phyloP scores from a whole-genome alignment of 495 filamentous ascomycete species.

The Daldinia decipiens region DNA sequence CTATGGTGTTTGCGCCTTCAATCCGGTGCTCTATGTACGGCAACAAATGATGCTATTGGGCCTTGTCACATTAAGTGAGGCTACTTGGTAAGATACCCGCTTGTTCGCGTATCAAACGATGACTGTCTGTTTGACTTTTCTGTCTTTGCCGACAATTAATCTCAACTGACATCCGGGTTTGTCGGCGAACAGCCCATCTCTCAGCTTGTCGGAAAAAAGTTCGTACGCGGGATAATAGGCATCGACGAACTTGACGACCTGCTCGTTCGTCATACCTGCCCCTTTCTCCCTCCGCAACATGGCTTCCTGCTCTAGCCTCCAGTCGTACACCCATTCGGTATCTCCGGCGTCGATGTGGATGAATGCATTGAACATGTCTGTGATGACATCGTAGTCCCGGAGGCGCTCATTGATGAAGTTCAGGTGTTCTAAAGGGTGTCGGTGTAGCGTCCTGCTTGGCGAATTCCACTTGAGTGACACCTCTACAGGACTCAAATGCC shows the following conservation, averaged over 20 bases:
- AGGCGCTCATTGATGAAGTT: constrained; percentile 77
- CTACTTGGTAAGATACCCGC: constrained; percentile 42
- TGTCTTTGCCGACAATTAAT: constrained; percentile 73
- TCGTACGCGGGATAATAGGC: constrained; percentile 72
- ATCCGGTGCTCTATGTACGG: constrained; percentile 11
- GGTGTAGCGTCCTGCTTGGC: constrained; percentile 62
- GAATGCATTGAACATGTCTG: constrained; percentile 79
- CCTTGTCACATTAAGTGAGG: constrained; percentile 16
- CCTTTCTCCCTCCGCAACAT: constrained; percentile 68
- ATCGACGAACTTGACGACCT: constrained; percentile 64
- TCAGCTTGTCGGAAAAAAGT: constrained; percentile 75
- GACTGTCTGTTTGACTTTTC: constrained; percentile 68
- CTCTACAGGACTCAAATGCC: constrained; percentile 64
- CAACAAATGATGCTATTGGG: constrained; percentile 11
- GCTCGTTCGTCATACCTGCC: constrained; percentile 75
- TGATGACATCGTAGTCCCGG: constrained; percentile 75
- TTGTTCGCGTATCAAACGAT: constrained; percentile 57
- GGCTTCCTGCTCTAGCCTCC: constrained; percentile 85
- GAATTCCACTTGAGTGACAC: constrained; percentile 65
- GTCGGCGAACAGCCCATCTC: constrained; percentile 68
- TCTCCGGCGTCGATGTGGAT: constrained; percentile 90
- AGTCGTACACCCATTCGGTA: constrained; percentile 81
- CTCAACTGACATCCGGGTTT: constrained; percentile 70
- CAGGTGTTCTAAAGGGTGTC: constrained; percentile 73
- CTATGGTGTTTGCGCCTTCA: constrained; percentile 16